Evolutionary conservation across 2,329 filamentous ascomycete species (phyloP), one percentile per base, ranked within the genome.

Genomic region (Fusarium verticillioides): DNA sequence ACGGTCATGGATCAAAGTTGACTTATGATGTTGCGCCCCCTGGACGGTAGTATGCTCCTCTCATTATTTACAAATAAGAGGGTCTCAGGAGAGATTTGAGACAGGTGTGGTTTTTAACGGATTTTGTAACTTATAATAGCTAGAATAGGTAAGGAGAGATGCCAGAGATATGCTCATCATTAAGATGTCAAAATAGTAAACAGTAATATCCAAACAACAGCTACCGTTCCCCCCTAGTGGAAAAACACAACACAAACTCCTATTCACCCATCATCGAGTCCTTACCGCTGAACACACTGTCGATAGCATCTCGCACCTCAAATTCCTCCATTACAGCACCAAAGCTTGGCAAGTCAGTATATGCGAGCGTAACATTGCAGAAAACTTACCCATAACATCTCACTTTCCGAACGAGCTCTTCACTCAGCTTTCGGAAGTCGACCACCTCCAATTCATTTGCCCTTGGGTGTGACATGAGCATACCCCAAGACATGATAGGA

Each of bases 401-500:
- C 66, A 97, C 91, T 83, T 97, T 98, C 63, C 88, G 88, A 76
- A 89, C 86, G 63, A 98, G 86, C 65, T 94, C 93, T 57, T 91
- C 90, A 57, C 93, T 91, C 74, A 98, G 86, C 70, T 85, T 87
- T 75, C 88, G 86, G 75, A 97, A 90, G 78, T 98, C 94, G 43
- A 89, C 87, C 58, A 84, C 82, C 21, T 85, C 89, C 73, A 98
- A 83, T 74, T 92, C 90, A 9, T 80, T 80, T 72, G 95, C 90
- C 70, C 92, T 87, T 42, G 92, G 89, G 81, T 96, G 92, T 50
- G 87, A 88, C 70, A 94, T 85, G 56, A 98, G 88, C 83, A 94
- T 93, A 56, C 94, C 93, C 90, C 96, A 96, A 1, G 95, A 95
- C 94, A 97, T 97, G 74, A 98, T 93, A 0, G 96, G 96, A 23